phyloP scores from a whole-genome alignment of 2,329 filamentous ascomycete species.

The Botrytis deweyae region DNA sequence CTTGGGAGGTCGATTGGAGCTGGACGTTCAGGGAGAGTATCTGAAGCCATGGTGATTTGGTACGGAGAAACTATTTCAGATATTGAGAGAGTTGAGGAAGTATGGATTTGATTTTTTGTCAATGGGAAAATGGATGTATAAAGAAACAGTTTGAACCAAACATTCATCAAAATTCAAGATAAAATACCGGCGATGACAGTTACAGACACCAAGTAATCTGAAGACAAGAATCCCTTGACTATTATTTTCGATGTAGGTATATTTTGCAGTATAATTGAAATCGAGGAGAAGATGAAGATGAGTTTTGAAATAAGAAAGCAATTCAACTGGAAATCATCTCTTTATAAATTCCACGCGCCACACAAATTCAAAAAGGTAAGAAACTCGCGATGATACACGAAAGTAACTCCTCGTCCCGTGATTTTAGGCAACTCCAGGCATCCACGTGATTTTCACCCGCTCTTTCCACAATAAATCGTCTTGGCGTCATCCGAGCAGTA shows the following conservation, averaged over 20 bases:
- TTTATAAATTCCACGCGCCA: neutral
- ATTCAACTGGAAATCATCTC: neutral
- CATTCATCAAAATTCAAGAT: neutral
- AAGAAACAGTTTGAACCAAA: neutral
- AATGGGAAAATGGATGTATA: neutral
- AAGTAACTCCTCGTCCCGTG: slow-evolving; percentile 3
- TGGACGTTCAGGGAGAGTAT: slow-evolving; percentile 2
- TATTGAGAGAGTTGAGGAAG: neutral
- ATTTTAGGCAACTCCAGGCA: slow-evolving; percentile 14
- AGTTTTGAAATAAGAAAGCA: neutral
- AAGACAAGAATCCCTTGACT: neutral
- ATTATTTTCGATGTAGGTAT: neutral
- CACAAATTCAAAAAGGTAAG: neutral
- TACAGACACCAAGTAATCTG: neutral
- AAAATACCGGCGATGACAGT: neutral
- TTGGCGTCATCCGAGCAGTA: neutral
- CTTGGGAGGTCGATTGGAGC: slow-evolving; percentile 31
- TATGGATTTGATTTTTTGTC: neutral
- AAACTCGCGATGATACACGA: neutral
- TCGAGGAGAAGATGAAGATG: neutral
- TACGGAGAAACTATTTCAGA: neutral
- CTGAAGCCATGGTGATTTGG: slow-evolving; percentile 7
- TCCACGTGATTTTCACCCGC: neutral
- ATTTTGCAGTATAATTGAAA: neutral
- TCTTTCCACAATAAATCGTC: neutral